Conservation (phyloP, 768 basidiomycete genomes). For the Amyloporia xantha region DNA sequence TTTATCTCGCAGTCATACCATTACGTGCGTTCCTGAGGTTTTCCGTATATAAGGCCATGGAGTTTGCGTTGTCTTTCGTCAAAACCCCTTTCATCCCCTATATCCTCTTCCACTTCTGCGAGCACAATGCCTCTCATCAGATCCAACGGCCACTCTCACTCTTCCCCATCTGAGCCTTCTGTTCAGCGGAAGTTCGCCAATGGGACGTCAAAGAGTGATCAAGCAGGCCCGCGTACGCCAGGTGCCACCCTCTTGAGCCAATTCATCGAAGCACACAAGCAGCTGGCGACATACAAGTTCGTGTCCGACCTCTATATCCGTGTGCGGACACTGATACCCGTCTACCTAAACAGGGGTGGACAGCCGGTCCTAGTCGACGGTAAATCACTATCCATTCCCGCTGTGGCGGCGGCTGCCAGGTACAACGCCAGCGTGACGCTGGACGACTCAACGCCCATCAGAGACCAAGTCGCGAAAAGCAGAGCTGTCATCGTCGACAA, state of each 20-base stretch:
- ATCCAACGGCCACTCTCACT: slow-evolving; percentile 1
- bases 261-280: slow-evolving; percentile 53
- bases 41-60: too few species aligned
- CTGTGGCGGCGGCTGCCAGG: slow-evolving; percentile 71
- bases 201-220: not conserved
- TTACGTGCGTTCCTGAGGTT: not conserved
- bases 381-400: slow-evolving; percentile 63
- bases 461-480: slow-evolving; percentile 52
- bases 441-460: slow-evolving; percentile 40
- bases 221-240: not conserved
- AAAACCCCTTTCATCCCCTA: not conserved
- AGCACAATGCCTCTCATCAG: slow-evolving; percentile 1
- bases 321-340: not conserved
- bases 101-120: not conserved
- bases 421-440: slow-evolving; percentile 47
- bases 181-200: not conserved
- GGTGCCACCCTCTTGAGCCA: slow-evolving; percentile 37
- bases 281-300: slow-evolving; percentile 61
- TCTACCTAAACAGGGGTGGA: slow-evolving; percentile 44
- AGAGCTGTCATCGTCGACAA: slow-evolving; percentile 61
- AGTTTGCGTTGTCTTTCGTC: too few species aligned
- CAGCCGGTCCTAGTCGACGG: slow-evolving; percentile 62
- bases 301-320: slow-evolving; percentile 14
- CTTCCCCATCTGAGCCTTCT: too few species aligned
- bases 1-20: not conserved